phyloP scores from a whole-genome alignment of 139 green algal genomes.

The Spirogloea muscicola region DNA sequence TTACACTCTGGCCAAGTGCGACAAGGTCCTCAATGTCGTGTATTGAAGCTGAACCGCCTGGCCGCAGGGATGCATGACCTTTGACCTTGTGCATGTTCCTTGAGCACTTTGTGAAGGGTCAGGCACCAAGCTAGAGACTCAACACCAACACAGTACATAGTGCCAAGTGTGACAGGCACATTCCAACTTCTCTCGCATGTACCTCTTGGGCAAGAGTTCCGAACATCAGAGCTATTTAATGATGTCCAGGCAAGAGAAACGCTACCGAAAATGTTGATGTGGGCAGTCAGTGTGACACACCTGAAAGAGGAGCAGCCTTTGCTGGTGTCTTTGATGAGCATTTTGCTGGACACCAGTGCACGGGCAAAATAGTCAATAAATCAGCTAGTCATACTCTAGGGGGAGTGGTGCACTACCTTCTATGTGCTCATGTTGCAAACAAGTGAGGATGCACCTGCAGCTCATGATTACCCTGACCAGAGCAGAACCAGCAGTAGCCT shows the following conservation, averaged over 20 bases:
- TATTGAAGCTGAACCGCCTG: slow-evolving; percentile 45
- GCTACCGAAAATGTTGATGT: no score
- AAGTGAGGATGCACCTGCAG: slow-evolving; percentile 8
- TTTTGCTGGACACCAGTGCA: slow-evolving; percentile 18
- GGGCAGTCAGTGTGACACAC: no score
- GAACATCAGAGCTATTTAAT: no score
- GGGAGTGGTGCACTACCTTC: neutral
- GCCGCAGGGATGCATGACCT: slow-evolving; percentile 5
- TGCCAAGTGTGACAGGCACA: no score
- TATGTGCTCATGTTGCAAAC: slow-evolving; percentile 8
- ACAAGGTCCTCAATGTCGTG: slow-evolving; percentile 92
- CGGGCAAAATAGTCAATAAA: neutral
- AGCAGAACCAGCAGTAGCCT: no score
- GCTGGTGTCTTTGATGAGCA: slow-evolving; percentile 3
- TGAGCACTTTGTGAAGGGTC: no score
- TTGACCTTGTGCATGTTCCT: slow-evolving; percentile 22
- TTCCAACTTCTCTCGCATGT: no score
- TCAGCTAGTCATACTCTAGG: neutral
- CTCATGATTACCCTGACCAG: neutral
- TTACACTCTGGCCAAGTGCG: slow-evolving; percentile 47
- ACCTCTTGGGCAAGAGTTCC: no score
- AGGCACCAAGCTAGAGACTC: no score
- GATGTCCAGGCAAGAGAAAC: no score
- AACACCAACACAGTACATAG: no score
- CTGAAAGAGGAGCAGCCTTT: slow-evolving; percentile 13